These are phyloP conservation scores for Periconia sp. DNA, from an alignment of 2,329 filamentous ascomycete species.

Conservation along the genomic window DNA sequence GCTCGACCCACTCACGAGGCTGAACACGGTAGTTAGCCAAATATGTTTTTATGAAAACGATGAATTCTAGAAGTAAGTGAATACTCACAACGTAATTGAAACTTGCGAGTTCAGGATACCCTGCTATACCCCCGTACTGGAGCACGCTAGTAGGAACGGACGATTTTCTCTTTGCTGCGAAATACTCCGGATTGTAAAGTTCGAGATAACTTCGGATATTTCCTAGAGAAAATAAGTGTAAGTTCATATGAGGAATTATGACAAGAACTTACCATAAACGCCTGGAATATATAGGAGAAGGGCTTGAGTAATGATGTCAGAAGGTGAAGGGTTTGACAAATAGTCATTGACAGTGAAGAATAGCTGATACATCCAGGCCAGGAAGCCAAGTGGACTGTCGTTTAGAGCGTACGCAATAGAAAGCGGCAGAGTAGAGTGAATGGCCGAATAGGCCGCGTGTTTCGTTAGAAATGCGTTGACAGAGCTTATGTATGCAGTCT, in stretches of 20 bases:
- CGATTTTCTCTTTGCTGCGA: too few relatives aligned
- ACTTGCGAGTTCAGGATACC: background rate
- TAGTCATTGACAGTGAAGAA: constrained; percentile 2
- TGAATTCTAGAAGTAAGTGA: background rate
- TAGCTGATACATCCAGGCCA: constrained; percentile 9
- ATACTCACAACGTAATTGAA: background rate
- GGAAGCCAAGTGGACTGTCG: constrained; percentile 12
- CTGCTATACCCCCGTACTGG: background rate
- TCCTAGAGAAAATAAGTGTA: too few relatives aligned
- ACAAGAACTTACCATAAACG: background rate
- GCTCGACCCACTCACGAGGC: constrained; percentile 4
- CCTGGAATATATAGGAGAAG: constrained; percentile 7
- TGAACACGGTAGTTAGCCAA: background rate
- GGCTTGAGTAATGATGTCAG: constrained; percentile 3
- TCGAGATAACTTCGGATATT: constrained; percentile 8
- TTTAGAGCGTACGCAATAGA: constrained; percentile 6
- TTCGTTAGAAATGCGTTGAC: background rate
- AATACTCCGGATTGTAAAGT: background rate
- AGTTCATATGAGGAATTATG: too few relatives aligned
- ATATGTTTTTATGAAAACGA: background rate
- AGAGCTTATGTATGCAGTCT: constrained; percentile 4
- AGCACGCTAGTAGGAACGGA: constrained; percentile 5
- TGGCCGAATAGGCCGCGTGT: constrained; percentile 2
- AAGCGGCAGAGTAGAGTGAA: constrained; percentile 6
- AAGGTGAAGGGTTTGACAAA: background rate